Evolutionary conservation across 495 filamentous ascomycete species (phyloP), one percentile per base, ranked within the genome.

Genomic region (Bacidia gigantensis): DNA sequence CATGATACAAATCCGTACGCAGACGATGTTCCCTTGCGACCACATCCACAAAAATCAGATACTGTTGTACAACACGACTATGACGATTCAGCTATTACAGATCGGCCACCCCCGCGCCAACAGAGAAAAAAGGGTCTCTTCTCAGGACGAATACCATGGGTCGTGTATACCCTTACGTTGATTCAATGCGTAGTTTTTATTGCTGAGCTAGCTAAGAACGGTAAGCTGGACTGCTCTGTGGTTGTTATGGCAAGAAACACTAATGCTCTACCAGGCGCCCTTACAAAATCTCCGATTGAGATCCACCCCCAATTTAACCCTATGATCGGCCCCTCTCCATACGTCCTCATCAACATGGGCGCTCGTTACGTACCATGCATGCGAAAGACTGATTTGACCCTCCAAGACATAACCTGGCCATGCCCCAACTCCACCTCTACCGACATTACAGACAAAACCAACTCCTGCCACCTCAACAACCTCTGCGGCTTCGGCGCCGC

Each of bases 341-440:
- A 86, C 57, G 76, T 97, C 25, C 80, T 92, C 56, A 94, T 98
- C 66, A 93, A 92, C 62, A 94, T 97, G 88, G 92, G 92, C 53
- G 87, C 90, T 29, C 79, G 90, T 23, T 98, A 84, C 64, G 79
- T 86, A 3, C 87, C 90, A 3, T 98, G 92, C 65, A 98, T 98
- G 92, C 89, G 88, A 68, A 84, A 80, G 52, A 77, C 84, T 12
- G 65, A 77, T 20, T 74, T 75, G 2, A 68, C 92, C 11, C 81
- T 89, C 58, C 67, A 80, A 53, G 59, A 71, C 3, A 69, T 82
- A 44, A 52, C 55, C 10, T 94, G 82, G 73, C 81, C 78, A 1
- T 96, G 89, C 60, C 90, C 90, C 1, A 82, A 83, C 60, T 69
- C 82, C 7, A 93, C 81, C 0, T 73, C 78, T 0, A 67, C 64